Percentiles rank a stretch among this genome's conserved stretches.
These are phyloP conservation scores for Calonectria crousiana DNA, from an alignment of 2,329 filamentous ascomycete genomes.

Conservation along the genomic window DNA sequence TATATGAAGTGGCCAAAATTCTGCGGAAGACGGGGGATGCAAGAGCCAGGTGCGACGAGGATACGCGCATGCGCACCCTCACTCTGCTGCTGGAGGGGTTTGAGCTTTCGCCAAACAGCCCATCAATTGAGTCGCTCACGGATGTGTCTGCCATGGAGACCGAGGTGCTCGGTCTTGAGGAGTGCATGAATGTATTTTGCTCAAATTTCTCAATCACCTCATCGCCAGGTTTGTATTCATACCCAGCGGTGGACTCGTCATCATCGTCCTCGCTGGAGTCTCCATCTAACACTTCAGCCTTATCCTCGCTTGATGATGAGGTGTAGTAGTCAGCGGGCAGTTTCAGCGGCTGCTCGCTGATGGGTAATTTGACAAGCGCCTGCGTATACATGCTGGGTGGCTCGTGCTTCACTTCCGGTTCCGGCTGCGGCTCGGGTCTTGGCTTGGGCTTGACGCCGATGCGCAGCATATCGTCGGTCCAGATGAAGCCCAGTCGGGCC, in stretches of 20 bases:
- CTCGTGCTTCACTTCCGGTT: background rate
- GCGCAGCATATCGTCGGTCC: background rate
- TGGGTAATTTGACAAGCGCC: background rate
- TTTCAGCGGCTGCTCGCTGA: background rate
- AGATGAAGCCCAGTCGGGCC: background rate
- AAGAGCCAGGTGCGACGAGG: constrained; percentile 48
- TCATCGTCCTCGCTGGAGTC: background rate
- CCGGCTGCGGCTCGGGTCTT: background rate
- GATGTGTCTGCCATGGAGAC: background rate
- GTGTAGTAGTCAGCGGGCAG: background rate
- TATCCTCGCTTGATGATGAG: background rate
- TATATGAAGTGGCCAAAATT: constrained; percentile 24
- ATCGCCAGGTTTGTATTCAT: background rate
- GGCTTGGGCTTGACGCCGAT: background rate
- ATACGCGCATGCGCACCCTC: constrained; percentile 7
- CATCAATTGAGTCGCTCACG: background rate
- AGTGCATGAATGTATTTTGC: background rate
- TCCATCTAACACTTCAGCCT: background rate
- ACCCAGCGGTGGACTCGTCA: background rate
- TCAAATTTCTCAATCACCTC: background rate
- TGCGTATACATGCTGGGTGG: background rate
- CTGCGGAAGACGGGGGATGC: constrained; percentile 44
- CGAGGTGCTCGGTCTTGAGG: background rate
- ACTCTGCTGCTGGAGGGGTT: background rate
- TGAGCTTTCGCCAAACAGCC: background rate